phyloP scores from a whole-genome alignment of 495 filamentous ascomycete genomes.

The Penicillium bialowiezense region DNA sequence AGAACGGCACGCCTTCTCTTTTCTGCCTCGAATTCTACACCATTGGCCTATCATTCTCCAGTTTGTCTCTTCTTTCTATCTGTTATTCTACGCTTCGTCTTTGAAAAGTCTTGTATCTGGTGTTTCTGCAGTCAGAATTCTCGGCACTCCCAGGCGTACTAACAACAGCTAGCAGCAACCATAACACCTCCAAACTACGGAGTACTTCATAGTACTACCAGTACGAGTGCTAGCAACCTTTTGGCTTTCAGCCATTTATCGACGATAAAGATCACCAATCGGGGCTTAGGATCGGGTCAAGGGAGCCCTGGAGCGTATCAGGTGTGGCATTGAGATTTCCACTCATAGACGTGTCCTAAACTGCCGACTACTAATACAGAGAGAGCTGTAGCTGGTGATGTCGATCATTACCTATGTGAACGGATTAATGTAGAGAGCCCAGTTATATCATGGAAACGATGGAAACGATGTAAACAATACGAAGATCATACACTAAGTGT shows the following conservation, averaged over 20 bases:
- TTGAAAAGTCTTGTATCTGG: no score
- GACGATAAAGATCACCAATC: neutral
- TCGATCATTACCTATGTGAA: no score
- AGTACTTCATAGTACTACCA: neutral
- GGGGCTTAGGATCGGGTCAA: conserved; percentile 1
- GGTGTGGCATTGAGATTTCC: neutral
- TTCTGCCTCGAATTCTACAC: neutral
- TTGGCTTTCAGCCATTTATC: conserved; percentile 1
- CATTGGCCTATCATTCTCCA: neutral
- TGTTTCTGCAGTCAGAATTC: no score
- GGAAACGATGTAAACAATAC: neutral
- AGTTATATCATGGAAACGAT: no score
- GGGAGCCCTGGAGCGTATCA: conserved; percentile 1
- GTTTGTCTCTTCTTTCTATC: neutral
- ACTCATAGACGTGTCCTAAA: neutral
- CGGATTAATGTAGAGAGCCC: no score
- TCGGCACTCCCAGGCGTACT: no score
- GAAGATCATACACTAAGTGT: no score
- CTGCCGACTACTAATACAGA: conserved; percentile 4
- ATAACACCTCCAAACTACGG: no score
- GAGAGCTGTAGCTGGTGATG: no score
- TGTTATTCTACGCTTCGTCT: neutral
- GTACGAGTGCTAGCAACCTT: neutral
- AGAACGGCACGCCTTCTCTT: conserved; percentile 16
- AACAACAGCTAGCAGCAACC: no score